Evolutionary conservation across 177 flowering plant genomes (phyloP), one percentile per base, ranked within the genome.

Genomic region (Vitis hybrid): DNA sequence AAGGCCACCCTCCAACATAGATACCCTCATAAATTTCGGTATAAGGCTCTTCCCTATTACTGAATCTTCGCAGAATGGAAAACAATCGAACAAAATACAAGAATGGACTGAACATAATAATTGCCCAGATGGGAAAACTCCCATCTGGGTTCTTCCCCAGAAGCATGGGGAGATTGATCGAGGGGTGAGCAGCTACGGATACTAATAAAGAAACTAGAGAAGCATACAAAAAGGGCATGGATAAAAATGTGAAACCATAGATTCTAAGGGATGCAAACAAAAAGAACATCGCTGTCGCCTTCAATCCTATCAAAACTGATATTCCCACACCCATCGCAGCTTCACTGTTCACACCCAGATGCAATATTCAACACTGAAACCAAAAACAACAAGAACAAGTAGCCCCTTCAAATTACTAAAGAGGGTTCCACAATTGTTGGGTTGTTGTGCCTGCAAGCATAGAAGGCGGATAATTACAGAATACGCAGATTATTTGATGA

Each of bases 1-100:
- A 82, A 75, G 97, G 97, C 97, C 97, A 92, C 15, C 97, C 97
- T 7, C 98, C 98, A 65, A 94, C 97, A 77, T 81, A 94, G 10
- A 94, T 55, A 23, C 97, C 98, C 54, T 88, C 92, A 63, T 60
- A 70, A 58, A 92, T 64, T 77, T 94, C 89, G 75, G 21, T 85
- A 54, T 85, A 92, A 17, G 93, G 87, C 6, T 81, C 86, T 62
- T 92, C 97, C 19, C 83, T 79, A 65, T 87, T 85, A 1, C 10
- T 30, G 21, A 76, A 72, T 66, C 97, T 84, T 30, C 95, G 71
- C 51, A 88, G 48, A 2, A 72, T 30, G 4, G 86, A 85, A 70
- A 89, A 87, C 2, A 55, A 10, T 48, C 95, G 81, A 23, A 87
- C 93, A 50, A 88, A 89, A 32, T 62, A 80, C 62, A 89, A 71